Conservation (phyloP, 768 basidiomycete genomes). For the Infundibulicybe gibba region DNA sequence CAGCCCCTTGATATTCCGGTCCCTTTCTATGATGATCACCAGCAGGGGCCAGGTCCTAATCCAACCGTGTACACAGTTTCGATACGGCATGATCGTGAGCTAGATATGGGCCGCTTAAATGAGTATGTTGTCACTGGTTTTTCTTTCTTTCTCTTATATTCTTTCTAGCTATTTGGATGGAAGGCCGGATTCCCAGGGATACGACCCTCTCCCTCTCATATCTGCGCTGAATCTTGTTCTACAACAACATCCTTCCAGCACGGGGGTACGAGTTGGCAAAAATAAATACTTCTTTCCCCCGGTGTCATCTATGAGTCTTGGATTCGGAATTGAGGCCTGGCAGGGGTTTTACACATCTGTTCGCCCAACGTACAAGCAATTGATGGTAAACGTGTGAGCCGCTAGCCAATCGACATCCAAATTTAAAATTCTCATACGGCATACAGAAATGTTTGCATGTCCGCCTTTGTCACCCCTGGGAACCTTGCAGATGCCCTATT, state of each 20-base stretch:
- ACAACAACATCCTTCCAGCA: slow-evolving; percentile 41
- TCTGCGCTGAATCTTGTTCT: slow-evolving; percentile 59
- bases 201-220: slow-evolving; percentile 46
- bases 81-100: slow-evolving; percentile 36
- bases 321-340: slow-evolving; percentile 31
- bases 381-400: slow-evolving; percentile 46
- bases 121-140: slow-evolving; percentile 21
- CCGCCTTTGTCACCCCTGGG: slow-evolving; percentile 53
- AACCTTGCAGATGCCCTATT: slow-evolving; percentile 59
- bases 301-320: slow-evolving; percentile 18
- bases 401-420: neutral
- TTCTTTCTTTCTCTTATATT: neutral
- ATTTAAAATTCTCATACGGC: slow-evolving; percentile 4
- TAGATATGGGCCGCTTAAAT: slow-evolving; percentile 27
- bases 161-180: slow-evolving; percentile 45
- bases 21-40: slow-evolving; percentile 49
- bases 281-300: slow-evolving; percentile 54
- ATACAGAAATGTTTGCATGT: slow-evolving; percentile 49
- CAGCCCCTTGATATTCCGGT: slow-evolving; percentile 42
- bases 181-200: slow-evolving; percentile 41
- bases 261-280: slow-evolving; percentile 53
- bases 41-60: slow-evolving; percentile 36
- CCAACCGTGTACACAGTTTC: slow-evolving; percentile 39
- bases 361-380: slow-evolving; percentile 41
- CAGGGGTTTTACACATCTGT: slow-evolving; percentile 50